Evolutionary conservation across 441 rosid genomes (phyloP), one percentile per base, ranked within the genome.

Genomic region (Raphanus hybrid): DNA sequence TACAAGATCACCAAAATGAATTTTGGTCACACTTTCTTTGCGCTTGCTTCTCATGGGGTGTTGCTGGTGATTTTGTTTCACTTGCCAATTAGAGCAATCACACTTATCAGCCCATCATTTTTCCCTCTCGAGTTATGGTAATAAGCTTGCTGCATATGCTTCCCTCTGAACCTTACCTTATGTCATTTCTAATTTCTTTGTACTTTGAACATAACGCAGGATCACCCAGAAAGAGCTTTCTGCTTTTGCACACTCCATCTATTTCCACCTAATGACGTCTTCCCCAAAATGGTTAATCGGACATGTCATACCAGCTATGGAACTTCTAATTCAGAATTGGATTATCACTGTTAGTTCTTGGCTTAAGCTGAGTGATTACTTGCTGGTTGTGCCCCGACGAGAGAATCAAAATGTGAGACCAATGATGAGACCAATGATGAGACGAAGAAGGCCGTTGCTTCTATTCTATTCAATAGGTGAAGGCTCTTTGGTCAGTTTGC

Each of bases 101-200:
- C 58, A 5, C 35, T 78, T 8, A 59, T 78, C 64, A 71, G 64
- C 73, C 73, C 39, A n/a, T 78, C 81, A 4, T 72, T 78, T 60
- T 78, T 66, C 64, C 81, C 77, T 60, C 68, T 78, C 16, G 4
- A 67, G 26, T 60, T 67, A n/a, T 63, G 73, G 81, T 78, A 60
- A 59, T 23, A 29, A 41, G 73, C 59, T 59, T 55, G 3, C 3
- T 54, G 59, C 59, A 54, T 54, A 16, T 16, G 59, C 59, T 54
- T 54, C 26, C 59, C 59, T 16, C 59, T 54, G 59, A 54, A 23
- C 59, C 16, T 54, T 8, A 52, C 58, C 58, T 52, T 52, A 52
- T 2, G 10, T 41, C 59, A 16, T 54, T 54, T 10, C 3, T 59
- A 66, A 29, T 54, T 23, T 70, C 12, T 50, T 48, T 14, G 50